phyloP scores from a whole-genome alignment of 2,329 filamentous ascomycete genomes.

The Metarhizium brunneum region DNA sequence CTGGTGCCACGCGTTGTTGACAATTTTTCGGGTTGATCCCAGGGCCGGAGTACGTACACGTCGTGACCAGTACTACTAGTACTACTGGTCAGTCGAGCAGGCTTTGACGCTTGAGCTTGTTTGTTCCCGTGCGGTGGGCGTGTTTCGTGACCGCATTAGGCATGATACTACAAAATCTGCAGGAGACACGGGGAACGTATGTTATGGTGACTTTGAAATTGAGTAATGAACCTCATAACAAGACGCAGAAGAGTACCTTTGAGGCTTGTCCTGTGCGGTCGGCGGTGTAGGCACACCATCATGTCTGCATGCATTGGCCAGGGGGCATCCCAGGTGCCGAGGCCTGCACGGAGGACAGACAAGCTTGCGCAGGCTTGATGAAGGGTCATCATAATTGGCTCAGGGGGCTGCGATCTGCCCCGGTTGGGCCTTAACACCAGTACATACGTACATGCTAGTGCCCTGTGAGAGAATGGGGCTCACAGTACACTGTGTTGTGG shows the following conservation, averaged over 20 bases:
- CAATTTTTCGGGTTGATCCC: too few species aligned
- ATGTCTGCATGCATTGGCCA: background rate
- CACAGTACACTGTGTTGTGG: background rate
- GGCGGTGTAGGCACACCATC: background rate
- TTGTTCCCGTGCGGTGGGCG: background rate
- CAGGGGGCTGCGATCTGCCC: background rate
- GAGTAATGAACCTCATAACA: background rate
- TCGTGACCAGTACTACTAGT: too few species aligned
- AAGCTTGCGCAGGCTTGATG: background rate
- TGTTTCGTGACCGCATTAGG: background rate
- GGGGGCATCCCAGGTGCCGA: background rate
- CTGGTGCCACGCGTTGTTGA: too few species aligned
- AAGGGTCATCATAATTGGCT: background rate
- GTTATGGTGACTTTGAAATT: background rate
- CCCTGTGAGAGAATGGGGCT: background rate
- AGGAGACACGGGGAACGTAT: background rate
- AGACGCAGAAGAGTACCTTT: background rate
- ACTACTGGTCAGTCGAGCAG: too few species aligned
- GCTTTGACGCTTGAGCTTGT: background rate
- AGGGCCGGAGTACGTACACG: too few species aligned
- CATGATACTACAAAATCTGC: background rate
- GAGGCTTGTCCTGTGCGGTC: background rate
- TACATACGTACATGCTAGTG: background rate
- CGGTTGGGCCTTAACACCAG: background rate
- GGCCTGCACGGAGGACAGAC: background rate